Base-by-base conservation (phyloP, 2,329 filamentous ascomycete genomes). In the Pezicula radicicola region DNA sequence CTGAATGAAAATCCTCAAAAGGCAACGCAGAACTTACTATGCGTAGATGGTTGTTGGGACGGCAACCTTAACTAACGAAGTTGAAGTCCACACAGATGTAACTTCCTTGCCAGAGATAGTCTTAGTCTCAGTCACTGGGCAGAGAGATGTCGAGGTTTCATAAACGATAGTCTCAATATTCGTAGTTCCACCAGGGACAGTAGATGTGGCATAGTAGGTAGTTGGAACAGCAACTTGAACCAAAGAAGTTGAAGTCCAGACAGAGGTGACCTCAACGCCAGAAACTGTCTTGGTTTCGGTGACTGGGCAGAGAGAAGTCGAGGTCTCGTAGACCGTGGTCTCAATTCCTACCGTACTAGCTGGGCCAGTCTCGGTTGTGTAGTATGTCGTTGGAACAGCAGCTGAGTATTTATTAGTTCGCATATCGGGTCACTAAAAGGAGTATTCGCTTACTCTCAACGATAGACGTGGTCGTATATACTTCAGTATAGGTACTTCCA, bases 111-210 rank as follows among this genome's bases (percentile, higher is more conserved):
- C 77, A 25, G 58, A 67, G 1, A 77, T 50, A 1, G 73, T 76
- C 64, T 71, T 72, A 33, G 74, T 76, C 61, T 74, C 68, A 0
- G 75, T 78, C 8, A 79, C 62, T 4, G 75, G 72, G 60, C 71
- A 75, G 13, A 75, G 63, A 19, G 66, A 70, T 10, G 74, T 78
- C 44, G 21, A 64, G 66, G 37, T 61, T 53, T 35, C 62, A 18
- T 65, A 56, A 18, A 65, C 59, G 12, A 64, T 60, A n/a, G 65
- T 66, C 27, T 63, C 59, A 19, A 70, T 48, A 3, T 62, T 60
- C 30, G 57, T 60, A 2, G 55, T 57, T 8, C 16, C 40, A 2
- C 47, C 37, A 16, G 53, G 48, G 27, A 53, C 57, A 18, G 50
- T 51, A 36, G 41, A 16, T 21, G 45, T 41, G 28, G 35, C 44